Conservation (phyloP, 2,329 filamentous ascomycete species). For the Aciculosporium take region DNA sequence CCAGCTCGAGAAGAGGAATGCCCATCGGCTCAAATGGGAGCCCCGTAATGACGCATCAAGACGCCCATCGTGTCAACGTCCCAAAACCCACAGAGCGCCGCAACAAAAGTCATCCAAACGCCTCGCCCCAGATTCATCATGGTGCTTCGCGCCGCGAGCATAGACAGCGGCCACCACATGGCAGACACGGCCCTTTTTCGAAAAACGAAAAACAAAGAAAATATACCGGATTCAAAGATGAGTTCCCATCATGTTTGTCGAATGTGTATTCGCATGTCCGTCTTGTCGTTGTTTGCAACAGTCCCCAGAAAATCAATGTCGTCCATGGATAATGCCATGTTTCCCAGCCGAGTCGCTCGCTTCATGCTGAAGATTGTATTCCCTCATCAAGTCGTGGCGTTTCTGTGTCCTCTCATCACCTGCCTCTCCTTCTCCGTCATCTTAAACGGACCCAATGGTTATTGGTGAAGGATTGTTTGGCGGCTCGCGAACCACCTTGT, state of each 20-base stretch:
- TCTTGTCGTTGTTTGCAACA: not conserved
- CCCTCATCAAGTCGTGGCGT: slow-evolving; percentile 1
- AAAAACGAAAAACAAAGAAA: not conserved
- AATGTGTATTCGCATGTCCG: not conserved
- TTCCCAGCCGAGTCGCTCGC: not conserved
- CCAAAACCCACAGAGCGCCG: not conserved
- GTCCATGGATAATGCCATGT: not conserved
- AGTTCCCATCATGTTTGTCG: not conserved
- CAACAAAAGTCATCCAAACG: slow-evolving; percentile 6
- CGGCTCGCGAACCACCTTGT: not conserved
- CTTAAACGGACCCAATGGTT: not conserved
- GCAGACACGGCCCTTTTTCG: not conserved
- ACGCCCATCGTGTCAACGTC: not conserved
- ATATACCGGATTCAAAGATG: slow-evolving; percentile 1
- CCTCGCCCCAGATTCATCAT: slow-evolving; percentile 4
- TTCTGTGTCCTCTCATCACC: not conserved
- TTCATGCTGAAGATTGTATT: not conserved
- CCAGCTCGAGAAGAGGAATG: not conserved
- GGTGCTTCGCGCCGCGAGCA: not conserved
- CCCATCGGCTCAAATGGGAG: not conserved
- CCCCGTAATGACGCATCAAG: too few species aligned
- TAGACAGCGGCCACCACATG: not conserved
- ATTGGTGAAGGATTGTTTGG: not conserved
- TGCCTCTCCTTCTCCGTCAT: not conserved
- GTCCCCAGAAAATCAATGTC: not conserved